Evolutionary conservation across 108 stramenopile species (phyloP).

Genomic region (Pseudonitzschia delicatissima): DNA sequence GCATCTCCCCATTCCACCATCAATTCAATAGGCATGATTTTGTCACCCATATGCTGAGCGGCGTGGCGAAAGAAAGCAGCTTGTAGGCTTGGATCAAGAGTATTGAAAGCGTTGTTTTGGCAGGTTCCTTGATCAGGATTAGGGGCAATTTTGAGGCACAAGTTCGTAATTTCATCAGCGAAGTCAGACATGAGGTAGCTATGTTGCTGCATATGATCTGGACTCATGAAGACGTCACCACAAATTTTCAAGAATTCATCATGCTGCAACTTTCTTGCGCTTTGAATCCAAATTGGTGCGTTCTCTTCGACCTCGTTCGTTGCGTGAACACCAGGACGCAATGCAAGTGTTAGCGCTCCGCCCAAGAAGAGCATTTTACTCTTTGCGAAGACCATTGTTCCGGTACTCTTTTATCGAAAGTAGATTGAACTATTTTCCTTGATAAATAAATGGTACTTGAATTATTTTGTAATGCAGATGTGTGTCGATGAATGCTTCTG

Average conservation of each 20-base stretch:
- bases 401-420: background rate
- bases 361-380: background rate
- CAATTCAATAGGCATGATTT: background rate
- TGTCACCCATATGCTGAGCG: background rate
- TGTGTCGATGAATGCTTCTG: too few species aligned
- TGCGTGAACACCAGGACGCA: background rate
- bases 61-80: conserved; percentile 9
- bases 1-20: background rate
- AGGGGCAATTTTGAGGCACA: conserved; percentile 2
- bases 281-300: background rate
- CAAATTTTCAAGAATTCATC: background rate
- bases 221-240: background rate
- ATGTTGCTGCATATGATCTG: background rate
- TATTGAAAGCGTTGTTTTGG: background rate
- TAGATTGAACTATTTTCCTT: too few species aligned
- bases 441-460: too few species aligned
- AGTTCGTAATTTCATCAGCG: conserved; percentile 12
- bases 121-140: conserved; percentile 2
- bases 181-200: conserved; percentile 13
- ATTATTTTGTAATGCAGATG: too few species aligned
- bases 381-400: background rate
- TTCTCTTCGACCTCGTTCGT: background rate
- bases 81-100: background rate
- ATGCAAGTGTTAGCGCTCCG: background rate
- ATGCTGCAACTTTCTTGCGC: background rate